These are phyloP conservation scores for Coniella lustricola DNA, from an alignment of 2,329 filamentous ascomycete genomes.

Conservation along the genomic window DNA sequence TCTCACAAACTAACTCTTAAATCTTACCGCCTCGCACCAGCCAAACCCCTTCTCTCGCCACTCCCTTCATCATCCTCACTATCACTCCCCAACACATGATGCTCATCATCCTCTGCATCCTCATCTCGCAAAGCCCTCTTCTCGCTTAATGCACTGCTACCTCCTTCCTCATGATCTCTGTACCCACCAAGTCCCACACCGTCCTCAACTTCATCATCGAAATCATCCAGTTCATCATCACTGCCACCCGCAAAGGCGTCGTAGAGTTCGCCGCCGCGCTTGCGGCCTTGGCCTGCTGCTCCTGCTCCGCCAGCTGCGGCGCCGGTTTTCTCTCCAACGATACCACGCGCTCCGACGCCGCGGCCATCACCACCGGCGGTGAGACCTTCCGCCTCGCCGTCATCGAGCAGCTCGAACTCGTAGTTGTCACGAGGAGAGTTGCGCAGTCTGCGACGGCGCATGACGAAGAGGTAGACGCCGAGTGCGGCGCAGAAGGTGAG, in stretches of 20 bases:
- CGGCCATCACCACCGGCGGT: constrained; percentile 9
- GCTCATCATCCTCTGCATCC: constrained; percentile 28
- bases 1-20: no score
- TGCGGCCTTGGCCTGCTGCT: constrained; percentile 38
- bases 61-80: constrained; percentile 31
- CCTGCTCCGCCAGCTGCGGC: constrained; percentile 18
- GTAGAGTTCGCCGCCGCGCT: constrained; percentile 81
- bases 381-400: constrained; percentile 62
- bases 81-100: constrained; percentile 45
- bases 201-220: background rate
- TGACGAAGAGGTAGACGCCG: constrained; percentile 73
- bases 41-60: constrained; percentile 24
- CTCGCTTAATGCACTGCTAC: constrained; percentile 24
- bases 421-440: constrained; percentile 76
- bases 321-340: constrained; percentile 35
- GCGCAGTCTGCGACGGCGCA: constrained; percentile 67
- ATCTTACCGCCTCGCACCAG: constrained; percentile 15
- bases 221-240: constrained; percentile 59
- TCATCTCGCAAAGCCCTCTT: constrained; percentile 22
- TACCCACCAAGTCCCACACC: no score
- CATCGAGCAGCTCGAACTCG: constrained; percentile 88
- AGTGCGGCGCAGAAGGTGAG: constrained; percentile 74
- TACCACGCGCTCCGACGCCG: no score
- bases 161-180: constrained; percentile 21
- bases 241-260: constrained; percentile 92